Evolutionary conservation across 306 rosid species (phyloP).

Genomic region (Rubus parviflorus): DNA sequence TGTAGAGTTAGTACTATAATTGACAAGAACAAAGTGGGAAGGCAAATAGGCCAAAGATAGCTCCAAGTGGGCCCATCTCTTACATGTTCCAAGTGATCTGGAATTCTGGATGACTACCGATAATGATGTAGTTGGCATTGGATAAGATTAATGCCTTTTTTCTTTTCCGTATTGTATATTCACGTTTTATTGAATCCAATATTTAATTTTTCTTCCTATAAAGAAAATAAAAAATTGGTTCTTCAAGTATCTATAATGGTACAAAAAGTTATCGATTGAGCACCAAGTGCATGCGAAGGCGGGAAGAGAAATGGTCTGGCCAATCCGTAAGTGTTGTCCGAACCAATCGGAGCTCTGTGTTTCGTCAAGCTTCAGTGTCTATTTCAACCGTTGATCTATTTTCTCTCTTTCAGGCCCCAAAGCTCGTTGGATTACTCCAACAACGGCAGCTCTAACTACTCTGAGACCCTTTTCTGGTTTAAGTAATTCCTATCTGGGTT

Average conservation of each 20-base stretch:
- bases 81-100: not conserved
- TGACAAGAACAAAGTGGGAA: not conserved
- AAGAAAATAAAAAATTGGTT: not conserved
- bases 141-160: constrained; percentile 11
- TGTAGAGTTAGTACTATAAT: too few species aligned
- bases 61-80: not conserved
- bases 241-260: not conserved
- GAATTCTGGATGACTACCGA: not conserved
- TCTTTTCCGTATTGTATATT: not conserved
- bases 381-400: not conserved
- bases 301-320: constrained; percentile 49
- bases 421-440: constrained; percentile 38
- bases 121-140: not conserved
- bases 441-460: constrained; percentile 39
- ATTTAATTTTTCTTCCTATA: not conserved
- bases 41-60: not conserved
- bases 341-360: not conserved
- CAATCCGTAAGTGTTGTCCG: constrained; percentile 47
- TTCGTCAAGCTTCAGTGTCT: not conserved
- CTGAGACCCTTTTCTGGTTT: constrained; percentile 25
- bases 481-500: constrained; percentile 21
- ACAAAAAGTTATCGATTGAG: not conserved
- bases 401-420: constrained; percentile 42
- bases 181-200: not conserved
- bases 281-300: constrained; percentile 24